Evolutionary conservation across 371 early-diverging fungal genomes (phyloP), one percentile per base, ranked within the genome.

Genomic region (Rhizopus stolonifer): DNA sequence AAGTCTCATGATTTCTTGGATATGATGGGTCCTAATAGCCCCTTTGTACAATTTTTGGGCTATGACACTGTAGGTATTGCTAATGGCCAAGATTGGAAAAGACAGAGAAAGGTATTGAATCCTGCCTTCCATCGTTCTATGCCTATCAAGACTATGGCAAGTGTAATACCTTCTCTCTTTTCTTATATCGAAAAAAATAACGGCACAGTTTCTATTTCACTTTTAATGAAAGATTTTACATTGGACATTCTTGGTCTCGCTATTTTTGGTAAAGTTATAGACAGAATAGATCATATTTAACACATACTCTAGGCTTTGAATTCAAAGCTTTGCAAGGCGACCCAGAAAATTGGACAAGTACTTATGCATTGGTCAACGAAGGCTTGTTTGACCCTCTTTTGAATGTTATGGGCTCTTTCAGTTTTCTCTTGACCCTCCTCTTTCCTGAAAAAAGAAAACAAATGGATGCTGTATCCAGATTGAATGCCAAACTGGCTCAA

Each of bases 21-120:
- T 17, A 23, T 15, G 2, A n/a, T 61, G 5, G 49, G 50, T 4
- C 32, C 56, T 6, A 15, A 29, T 18, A 64, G 52, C 15, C 60
- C 63, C 5, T 17, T 60, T 10, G 29, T 52, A 9, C 43, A 49
- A 6, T 67, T 71, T 36, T 26, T 69, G 13, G 75, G 75, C 7
- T 32, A 25, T 9, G 56, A 52, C 5, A 75, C 64, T 24, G 47
- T 75, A 3, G 63, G 60, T 5, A 40, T 69, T n/a, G 32, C 56
- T 1, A 71, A 74, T 43, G 75, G 72, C 29, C 52, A 71, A 2
- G 33, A 31, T 7, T 74, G 75, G 75, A 74, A 65, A 25, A 53
- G 39, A 2, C 69, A 72, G 10, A 61, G 75, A 24, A 69, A 59
- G 57, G 71, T 69, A 54, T 67, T 54, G 60, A 71, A 69, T 29